Conservation (phyloP, 2,329 filamentous ascomycete genomes). For the Pseudomassariella vexata region DNA sequence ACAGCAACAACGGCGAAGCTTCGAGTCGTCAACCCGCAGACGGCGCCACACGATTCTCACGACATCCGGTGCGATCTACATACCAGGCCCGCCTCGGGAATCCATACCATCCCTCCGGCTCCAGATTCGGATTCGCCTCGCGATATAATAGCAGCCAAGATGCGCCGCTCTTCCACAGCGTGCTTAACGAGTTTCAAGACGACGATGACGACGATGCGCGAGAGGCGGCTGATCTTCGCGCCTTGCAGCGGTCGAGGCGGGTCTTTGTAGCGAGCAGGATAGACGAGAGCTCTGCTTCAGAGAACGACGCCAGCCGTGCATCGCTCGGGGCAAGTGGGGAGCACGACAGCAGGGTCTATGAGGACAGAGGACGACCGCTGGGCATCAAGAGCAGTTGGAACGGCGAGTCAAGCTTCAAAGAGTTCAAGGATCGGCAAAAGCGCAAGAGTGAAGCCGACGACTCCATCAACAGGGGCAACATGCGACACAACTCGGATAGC, state of each 20-base stretch:
- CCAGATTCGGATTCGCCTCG: conserved; percentile 77
- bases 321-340: conserved; percentile 51
- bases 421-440: conserved; percentile 33
- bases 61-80: conserved; percentile 21
- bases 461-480: conserved; percentile 17
- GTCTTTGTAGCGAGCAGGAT: conserved; percentile 81
- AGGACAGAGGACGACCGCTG: conserved; percentile 39
- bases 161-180: conserved; percentile 91
- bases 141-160: conserved; percentile 67
- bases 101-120: conserved; percentile 69
- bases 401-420: conserved; percentile 41
- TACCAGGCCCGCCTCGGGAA: conserved; percentile 47
- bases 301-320: conserved; percentile 59
- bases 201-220: conserved; percentile 90
- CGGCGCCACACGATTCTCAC: conserved; percentile 18
- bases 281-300: conserved; percentile 79
- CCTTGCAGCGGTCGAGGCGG: conserved; percentile 80
- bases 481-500: conserved; percentile 25
- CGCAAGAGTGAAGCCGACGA: conserved; percentile 32
- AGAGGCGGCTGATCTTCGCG: conserved; percentile 91
- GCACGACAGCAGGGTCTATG: conserved; percentile 35
- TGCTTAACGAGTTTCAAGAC: conserved; percentile 83
- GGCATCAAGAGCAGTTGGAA: conserved; percentile 63
- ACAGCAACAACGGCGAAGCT: conserved; percentile 3
- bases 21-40: conserved; percentile 6